These are phyloP conservation scores for Termitomyces sp. DNA, from an alignment of 768 basidiomycete genomes.

Conservation along the genomic window DNA sequence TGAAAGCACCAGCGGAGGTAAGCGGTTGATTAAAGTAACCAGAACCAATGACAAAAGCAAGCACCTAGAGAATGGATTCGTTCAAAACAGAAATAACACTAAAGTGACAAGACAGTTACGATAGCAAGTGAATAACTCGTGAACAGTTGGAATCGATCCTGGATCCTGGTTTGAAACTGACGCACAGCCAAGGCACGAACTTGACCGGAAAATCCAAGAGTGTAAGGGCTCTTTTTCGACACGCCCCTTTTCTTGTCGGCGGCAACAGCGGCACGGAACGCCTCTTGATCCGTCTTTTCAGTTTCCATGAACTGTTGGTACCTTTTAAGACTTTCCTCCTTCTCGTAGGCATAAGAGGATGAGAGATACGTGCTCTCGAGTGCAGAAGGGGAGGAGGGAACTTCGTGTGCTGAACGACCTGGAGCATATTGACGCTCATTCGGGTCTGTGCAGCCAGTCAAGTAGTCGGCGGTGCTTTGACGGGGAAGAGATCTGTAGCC, in stretches of 20 bases:
- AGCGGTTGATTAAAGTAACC: constrained; percentile 69
- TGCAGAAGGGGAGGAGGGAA: constrained; percentile 61
- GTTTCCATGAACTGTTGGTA: constrained; percentile 53
- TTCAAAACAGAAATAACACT: not conserved
- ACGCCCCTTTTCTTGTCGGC: constrained; percentile 77
- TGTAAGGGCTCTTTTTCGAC: constrained; percentile 76
- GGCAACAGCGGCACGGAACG: constrained; percentile 70
- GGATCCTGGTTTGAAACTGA: constrained; percentile 68
- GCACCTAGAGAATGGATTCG: constrained; percentile 23
- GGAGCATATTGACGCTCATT: constrained; percentile 79
- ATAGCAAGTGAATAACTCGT: constrained; percentile 63
- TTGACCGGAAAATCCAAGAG: constrained; percentile 72
- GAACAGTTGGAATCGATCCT: constrained; percentile 73
- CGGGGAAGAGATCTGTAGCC: constrained; percentile 73
- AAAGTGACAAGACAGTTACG: constrained; percentile 30
- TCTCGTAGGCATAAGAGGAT: constrained; percentile 38
- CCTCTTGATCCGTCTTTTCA: constrained; percentile 62
- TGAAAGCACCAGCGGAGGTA: constrained; percentile 79
- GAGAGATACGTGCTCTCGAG: constrained; percentile 58
- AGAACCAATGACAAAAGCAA: constrained; percentile 66
- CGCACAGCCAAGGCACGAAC: constrained; percentile 63
- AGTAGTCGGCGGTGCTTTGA: constrained; percentile 82
- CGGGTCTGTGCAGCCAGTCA: constrained; percentile 78
- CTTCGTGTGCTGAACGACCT: constrained; percentile 50
- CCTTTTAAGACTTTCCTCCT: constrained; percentile 44